Conservation (phyloP, 2,329 filamentous ascomycete genomes). For the Apiospora marii region DNA sequence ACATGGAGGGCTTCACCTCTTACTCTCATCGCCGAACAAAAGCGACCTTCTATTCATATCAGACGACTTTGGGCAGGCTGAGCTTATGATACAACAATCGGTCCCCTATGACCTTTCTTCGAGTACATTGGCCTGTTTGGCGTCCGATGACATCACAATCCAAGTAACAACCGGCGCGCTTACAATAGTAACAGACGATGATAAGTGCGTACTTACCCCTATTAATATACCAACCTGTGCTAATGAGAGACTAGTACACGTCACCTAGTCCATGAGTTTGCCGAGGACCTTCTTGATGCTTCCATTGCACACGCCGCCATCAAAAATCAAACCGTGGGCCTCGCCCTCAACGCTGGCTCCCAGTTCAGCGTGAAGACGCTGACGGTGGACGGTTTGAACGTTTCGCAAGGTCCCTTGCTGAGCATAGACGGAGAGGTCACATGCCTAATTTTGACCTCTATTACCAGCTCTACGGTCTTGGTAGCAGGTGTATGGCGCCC, state of each 20-base stretch:
- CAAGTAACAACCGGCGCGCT: constrained; percentile 63
- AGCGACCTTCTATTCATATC: constrained; percentile 59
- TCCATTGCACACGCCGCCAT: constrained; percentile 54
- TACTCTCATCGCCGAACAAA: constrained; percentile 59
- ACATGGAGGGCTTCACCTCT: constrained; percentile 47
- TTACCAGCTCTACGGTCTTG: constrained; percentile 31
- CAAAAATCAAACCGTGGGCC: constrained; percentile 46
- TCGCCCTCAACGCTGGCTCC: constrained; percentile 50
- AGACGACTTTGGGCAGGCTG: constrained; percentile 54
- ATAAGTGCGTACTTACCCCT: constrained; percentile 44
- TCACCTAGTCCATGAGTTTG: constrained; percentile 43
- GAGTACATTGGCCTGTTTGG: constrained; percentile 57
- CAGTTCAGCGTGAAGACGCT: constrained; percentile 51
- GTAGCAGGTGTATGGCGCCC: constrained; percentile 36
- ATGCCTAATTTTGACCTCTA: constrained; percentile 46
- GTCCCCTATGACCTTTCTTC: constrained; percentile 60
- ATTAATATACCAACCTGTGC: not conserved
- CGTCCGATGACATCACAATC: constrained; percentile 49
- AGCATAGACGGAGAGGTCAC: constrained; percentile 57
- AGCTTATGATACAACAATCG: constrained; percentile 49
- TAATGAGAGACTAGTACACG: constrained; percentile 38
- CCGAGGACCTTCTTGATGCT: constrained; percentile 36
- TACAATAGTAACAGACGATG: constrained; percentile 46
- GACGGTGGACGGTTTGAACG: constrained; percentile 42
- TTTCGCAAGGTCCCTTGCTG: constrained; percentile 43